Base-by-base conservation (phyloP, 805 yeast species). In the Spencermartinsiella europaea region DNA sequence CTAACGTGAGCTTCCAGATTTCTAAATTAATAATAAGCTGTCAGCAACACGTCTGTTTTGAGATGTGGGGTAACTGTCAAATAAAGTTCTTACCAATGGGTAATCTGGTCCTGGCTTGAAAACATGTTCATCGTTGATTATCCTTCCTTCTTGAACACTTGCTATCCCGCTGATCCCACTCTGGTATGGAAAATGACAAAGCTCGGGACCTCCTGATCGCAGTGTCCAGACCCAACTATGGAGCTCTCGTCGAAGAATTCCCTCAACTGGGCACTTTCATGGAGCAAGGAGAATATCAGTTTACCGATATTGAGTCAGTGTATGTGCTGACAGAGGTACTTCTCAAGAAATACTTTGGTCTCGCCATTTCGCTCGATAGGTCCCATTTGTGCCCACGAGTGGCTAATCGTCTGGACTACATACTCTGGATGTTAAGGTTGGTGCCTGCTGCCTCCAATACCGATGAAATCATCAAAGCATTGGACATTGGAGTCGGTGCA, bases 401-500 rank as follows among this genome's bases (percentile, higher is more conserved):
- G 3, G 49, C 62, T 4, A 63, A 60, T 42, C 53, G 67, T 5
- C 44, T 61, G 15, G 57, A 57, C 41, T 63, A 63, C 40, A 44
- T 62, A 3, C 35, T 49, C 4, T 63, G 66, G 67, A 45, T 62
- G 3, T 43, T 53, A 27, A 53, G 53, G 28, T 42, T 60, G 7
- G 43, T 58, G n/a, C 4, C 49, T 37, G 35, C 42, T 44, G 8
- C 55, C 4, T 19, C 2, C 37, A 16, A 35, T 14, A 5, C 10
- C 21, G 25, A 15, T 35, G 35, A 10, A 12, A 10, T 4, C 5
- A 20, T 45, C 15, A 20, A 5, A 3, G 53, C 42, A 1, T 42
- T 72, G n/a, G 79, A 75, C 50, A 62, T 74, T 15, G 81, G 81
- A 1, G 71, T 76, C 0, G 80, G 81, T 1, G 70, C 72, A 19